phyloP scores from a whole-genome alignment of 1,284 basidiomycete genomes.

The Puccinia horiana region DNA sequence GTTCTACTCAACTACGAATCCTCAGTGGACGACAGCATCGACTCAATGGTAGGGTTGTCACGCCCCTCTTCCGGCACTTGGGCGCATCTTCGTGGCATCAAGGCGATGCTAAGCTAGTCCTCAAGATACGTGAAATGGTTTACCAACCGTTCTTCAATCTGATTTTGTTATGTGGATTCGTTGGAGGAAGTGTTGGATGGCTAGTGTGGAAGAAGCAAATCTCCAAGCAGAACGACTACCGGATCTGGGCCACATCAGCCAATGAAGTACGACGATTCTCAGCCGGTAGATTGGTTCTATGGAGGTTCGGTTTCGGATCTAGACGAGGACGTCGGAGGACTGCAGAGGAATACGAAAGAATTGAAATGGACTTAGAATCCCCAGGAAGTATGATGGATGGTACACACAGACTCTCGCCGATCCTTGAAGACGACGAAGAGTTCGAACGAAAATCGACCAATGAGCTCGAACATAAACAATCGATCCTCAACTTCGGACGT shows the following conservation, averaged over 20 bases:
- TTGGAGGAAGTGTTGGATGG: constrained; percentile 25
- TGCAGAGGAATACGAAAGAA: neutral
- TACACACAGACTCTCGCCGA: neutral
- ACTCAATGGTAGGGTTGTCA: constrained; percentile 49
- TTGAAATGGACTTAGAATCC: constrained; percentile 20
- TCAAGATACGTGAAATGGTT: constrained; percentile 9
- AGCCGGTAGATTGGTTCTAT: constrained; percentile 26
- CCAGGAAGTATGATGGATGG: neutral
- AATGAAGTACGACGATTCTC: neutral
- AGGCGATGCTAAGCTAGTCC: constrained; percentile 36
- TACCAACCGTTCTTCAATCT: constrained; percentile 28
- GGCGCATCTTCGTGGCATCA: constrained; percentile 50
- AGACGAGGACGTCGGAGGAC: neutral
- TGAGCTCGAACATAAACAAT: constrained; percentile 6
- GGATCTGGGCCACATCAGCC: neutral
- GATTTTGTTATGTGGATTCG: constrained; percentile 16
- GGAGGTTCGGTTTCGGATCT: constrained; percentile 30
- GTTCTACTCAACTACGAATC: constrained; percentile 31
- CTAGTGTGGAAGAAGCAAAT: constrained; percentile 11
- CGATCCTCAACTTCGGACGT: neutral
- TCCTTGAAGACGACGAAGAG: constrained; percentile 23
- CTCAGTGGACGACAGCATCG: constrained; percentile 41
- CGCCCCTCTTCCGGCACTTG: constrained; percentile 51
- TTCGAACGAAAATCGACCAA: neutral
- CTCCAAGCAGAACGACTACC: constrained; percentile 5